Conservation (phyloP, 1,139 yeast species). For the Zygoascus hellenicus region DNA sequence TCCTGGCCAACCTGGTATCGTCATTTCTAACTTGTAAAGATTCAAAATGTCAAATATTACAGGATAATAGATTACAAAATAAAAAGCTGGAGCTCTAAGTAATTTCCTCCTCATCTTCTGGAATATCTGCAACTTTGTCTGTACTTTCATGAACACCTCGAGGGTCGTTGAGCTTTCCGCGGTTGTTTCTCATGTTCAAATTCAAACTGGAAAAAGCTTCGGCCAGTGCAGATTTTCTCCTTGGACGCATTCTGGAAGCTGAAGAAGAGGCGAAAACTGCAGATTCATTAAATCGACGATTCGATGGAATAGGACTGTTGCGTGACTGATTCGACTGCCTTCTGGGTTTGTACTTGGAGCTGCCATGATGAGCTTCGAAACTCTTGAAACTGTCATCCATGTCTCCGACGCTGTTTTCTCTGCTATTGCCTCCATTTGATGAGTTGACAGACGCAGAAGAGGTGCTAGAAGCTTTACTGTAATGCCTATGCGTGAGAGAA, state of each 20-base stretch:
- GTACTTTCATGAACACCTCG: not conserved
- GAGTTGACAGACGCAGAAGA: slow-evolving; percentile 28
- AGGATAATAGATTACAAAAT: slow-evolving; percentile 9
- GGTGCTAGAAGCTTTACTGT: slow-evolving; percentile 31
- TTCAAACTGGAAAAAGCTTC: slow-evolving; percentile 8
- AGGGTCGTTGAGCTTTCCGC: not conserved
- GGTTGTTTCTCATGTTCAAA: not conserved
- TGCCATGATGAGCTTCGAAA: not conserved
- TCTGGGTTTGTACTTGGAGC: not conserved
- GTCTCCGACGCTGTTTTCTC: slow-evolving; percentile 9
- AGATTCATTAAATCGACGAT: slow-evolving; percentile 21
- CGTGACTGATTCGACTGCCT: not conserved
- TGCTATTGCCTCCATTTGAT: slow-evolving; percentile 19
- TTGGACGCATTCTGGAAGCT: not conserved
- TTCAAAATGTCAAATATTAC: slow-evolving; percentile 1
- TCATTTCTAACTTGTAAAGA: slow-evolving; percentile 49
- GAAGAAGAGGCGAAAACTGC: slow-evolving; percentile 18
- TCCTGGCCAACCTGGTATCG: slow-evolving; percentile 91
- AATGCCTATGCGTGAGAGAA: slow-evolving; percentile 21
- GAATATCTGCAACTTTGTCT: slow-evolving; percentile 8
- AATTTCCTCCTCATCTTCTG: slow-evolving; percentile 6
- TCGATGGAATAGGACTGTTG: not conserved
- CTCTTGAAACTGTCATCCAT: slow-evolving; percentile 4
- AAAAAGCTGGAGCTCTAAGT: slow-evolving; percentile 7
- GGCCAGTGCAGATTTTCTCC: slow-evolving; percentile 7